Conservation (phyloP, 129 eudicot genomes). For the Solidago caesia region DNA sequence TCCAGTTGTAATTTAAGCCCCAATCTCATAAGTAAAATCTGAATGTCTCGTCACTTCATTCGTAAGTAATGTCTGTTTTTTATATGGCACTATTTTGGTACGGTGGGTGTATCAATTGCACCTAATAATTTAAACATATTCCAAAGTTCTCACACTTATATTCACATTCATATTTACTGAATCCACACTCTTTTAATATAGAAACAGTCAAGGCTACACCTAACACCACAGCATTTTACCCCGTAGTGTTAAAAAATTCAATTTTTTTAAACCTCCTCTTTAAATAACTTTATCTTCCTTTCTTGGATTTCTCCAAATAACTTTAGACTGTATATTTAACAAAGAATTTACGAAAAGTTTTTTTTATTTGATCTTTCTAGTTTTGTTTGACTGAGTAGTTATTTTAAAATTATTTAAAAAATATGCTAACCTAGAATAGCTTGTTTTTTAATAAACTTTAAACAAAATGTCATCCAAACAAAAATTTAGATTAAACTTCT, state of each 20-base stretch:
- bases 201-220: slow-evolving; percentile 19
- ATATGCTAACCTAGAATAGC: too few relatives aligned
- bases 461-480: too few relatives aligned
- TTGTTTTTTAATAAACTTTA: too few relatives aligned
- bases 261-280: neutral
- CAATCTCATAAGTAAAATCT: too few relatives aligned
- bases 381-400: too few relatives aligned
- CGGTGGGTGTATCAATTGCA: slow-evolving; percentile 32
- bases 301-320: slow-evolving; percentile 16
- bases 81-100: slow-evolving; percentile 1
- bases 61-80: neutral
- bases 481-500: too few relatives aligned
- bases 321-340: neutral
- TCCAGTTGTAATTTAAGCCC: too few relatives aligned
- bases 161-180: slow-evolving; percentile 15
- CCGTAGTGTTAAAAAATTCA: slow-evolving; percentile 14
- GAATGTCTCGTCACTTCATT: too few relatives aligned
- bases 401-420: too few relatives aligned
- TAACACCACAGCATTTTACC: slow-evolving; percentile 25
- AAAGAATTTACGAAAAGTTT: neutral
- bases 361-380: too few relatives aligned
- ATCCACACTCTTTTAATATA: slow-evolving; percentile 8
- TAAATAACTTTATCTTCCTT: slow-evolving; percentile 10
- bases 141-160: slow-evolving; percentile 3
- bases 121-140: neutral